These are phyloP conservation scores for Lichtheimia corymbifera DNA, from an alignment of 371 early-diverging fungal species.

Conservation along the genomic window DNA sequence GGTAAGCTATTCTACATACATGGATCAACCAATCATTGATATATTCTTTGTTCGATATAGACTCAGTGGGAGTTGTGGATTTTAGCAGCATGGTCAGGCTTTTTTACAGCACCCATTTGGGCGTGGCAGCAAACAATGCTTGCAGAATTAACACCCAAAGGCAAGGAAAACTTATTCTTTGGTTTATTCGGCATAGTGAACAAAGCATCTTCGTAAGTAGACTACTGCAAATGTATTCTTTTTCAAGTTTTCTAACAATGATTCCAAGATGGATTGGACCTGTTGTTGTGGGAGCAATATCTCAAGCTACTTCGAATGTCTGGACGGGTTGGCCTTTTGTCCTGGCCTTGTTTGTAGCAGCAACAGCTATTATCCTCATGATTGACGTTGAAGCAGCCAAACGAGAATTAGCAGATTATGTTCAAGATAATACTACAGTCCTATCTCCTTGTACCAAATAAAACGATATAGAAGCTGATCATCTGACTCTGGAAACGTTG, in stretches of 20 bases:
- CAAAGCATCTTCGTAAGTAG: constrained; percentile 50
- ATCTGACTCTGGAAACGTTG: neutral
- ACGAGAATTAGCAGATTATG: constrained; percentile 35
- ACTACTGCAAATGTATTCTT: too few relatives aligned
- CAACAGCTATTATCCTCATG: constrained; percentile 40
- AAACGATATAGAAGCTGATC: neutral
- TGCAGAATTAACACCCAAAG: constrained; percentile 58
- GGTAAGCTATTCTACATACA: constrained; percentile 7
- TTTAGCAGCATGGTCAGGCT: constrained; percentile 51
- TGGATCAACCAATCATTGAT: too few relatives aligned
- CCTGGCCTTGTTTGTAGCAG: constrained; percentile 45
- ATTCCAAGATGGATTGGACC: constrained; percentile 54
- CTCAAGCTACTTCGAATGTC: constrained; percentile 48
- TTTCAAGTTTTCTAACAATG: neutral
- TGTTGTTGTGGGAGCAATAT: constrained; percentile 58
- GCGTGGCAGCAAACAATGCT: constrained; percentile 62
- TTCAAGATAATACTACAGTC: neutral
- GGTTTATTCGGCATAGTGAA: constrained; percentile 63
- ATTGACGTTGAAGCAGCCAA: constrained; percentile 60
- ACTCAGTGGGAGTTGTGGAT: constrained; percentile 57
- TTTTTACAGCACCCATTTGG: constrained; percentile 62
- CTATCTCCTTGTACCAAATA: neutral
- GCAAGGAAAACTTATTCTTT: constrained; percentile 63
- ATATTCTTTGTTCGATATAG: neutral
- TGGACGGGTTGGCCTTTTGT: constrained; percentile 61